Evolutionary conservation across 2,329 filamentous ascomycete genomes (phyloP).

Genomic region (Xylariaceae sp.): DNA sequence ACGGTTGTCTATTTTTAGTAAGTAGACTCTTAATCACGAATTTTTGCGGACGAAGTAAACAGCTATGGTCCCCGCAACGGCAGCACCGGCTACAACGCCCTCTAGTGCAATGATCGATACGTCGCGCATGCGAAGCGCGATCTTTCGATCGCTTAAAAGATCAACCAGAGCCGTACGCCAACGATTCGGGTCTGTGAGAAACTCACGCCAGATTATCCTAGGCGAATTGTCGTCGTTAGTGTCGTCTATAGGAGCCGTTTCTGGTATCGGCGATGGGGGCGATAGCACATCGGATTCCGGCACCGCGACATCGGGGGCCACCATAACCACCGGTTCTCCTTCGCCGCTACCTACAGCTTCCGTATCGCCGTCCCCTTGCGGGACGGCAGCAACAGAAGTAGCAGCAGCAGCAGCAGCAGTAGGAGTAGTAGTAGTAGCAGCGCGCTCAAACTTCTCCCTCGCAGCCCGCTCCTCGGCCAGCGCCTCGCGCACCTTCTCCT

Average conservation of each 20-base stretch:
- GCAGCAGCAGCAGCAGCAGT: conserved; percentile 6
- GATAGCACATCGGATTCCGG: conserved; percentile 13
- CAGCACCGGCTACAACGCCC: conserved; percentile 69
- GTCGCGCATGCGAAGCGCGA: conserved; percentile 71
- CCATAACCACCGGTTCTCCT: conserved; percentile 4
- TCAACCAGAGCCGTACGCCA: conserved; percentile 61
- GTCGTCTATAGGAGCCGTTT: background rate
- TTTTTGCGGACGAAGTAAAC: conserved; percentile 43
- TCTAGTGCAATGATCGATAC: conserved; percentile 73
- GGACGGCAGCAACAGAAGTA: background rate
- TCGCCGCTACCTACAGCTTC: conserved; percentile 32
- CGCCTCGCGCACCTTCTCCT: conserved; percentile 74
- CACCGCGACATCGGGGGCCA: conserved; percentile 10
- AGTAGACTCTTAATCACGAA: conserved; percentile 11
- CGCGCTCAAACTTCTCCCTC: conserved; percentile 11
- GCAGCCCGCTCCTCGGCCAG: conserved; percentile 68
- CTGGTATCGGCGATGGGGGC: background rate
- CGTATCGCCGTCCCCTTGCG: background rate
- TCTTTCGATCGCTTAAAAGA: conserved; percentile 67
- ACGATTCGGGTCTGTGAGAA: conserved; percentile 47
- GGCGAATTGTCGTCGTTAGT: background rate
- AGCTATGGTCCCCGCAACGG: conserved; percentile 60
- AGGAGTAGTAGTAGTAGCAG: conserved; percentile 25
- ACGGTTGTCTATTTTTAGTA: conserved; percentile 3
- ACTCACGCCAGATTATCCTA: conserved; percentile 48